Evolutionary conservation across 495 filamentous ascomycete genomes (phyloP).

Genomic region (Niebla homalea): DNA sequence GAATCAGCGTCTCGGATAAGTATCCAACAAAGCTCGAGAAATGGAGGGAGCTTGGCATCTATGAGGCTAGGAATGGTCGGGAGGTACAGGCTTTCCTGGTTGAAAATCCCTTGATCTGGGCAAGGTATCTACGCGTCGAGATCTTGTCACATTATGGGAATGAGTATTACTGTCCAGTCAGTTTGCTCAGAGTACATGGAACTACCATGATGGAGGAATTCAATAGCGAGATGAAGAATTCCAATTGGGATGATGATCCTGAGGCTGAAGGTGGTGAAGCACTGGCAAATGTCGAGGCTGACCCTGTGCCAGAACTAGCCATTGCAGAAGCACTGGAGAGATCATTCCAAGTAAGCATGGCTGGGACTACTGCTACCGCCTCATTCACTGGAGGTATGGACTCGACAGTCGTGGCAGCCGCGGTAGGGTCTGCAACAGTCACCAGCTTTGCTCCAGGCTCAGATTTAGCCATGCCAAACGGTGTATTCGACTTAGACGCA

Average conservation of each 20-base stretch:
- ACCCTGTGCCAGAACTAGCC: conserved; percentile 17
- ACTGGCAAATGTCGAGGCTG: conserved; percentile 2
- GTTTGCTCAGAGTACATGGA: conserved; percentile 80
- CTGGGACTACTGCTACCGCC: no score
- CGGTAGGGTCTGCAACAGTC: no score
- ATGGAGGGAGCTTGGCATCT: conserved; percentile 81
- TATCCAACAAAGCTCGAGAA: conserved; percentile 87
- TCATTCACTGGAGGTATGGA: no score
- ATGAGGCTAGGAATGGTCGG: conserved; percentile 78
- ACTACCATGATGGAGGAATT: conserved; percentile 94
- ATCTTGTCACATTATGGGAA: conserved; percentile 89
- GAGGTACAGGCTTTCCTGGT: conserved; percentile 90
- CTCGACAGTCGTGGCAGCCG: no score
- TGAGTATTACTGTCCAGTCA: conserved; percentile 91
- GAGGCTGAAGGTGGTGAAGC: conserved; percentile 28
- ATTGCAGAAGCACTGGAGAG: conserved; percentile 8
- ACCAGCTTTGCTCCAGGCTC: no score
- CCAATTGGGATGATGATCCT: conserved; percentile 43
- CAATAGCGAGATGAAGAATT: conserved; percentile 58
- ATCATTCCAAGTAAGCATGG: no score
- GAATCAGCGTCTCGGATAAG: conserved; percentile 79
- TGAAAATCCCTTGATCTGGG: conserved; percentile 89
- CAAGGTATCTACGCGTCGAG: conserved; percentile 81
- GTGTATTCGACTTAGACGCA: no score
- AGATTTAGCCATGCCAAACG: no score